A percentile compares a stretch with the other conserved stretches of the same genome.
Evolutionary conservation across 139 green algal genomes (phyloP).

Genomic region (Chlorella sorokiniana): DNA sequence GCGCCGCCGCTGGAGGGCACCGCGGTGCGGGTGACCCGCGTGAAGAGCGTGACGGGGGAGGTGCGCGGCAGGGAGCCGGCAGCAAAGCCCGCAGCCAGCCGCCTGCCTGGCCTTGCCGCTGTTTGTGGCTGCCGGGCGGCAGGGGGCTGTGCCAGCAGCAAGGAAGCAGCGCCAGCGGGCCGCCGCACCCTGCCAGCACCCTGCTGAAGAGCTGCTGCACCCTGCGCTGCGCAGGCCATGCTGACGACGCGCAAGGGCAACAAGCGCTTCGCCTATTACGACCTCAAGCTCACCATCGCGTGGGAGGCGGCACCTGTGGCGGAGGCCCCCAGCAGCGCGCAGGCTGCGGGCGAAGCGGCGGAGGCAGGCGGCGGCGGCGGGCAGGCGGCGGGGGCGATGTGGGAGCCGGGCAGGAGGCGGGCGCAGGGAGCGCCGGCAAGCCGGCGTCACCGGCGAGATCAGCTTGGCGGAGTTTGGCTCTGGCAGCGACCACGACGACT

Average conservation of each 20-base stretch:
- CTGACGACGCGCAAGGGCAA: conserved; percentile 78
- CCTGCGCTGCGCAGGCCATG: conserved; percentile 50
- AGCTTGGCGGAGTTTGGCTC: not conserved
- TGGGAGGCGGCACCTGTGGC: conserved; percentile 56
- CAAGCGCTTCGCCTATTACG: conserved; percentile 80
- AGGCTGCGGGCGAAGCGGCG: not conserved
- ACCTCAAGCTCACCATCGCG: conserved; percentile 68
- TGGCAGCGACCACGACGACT: conserved; percentile 30
- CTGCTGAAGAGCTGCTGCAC: not conserved
- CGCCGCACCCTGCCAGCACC: too few relatives aligned
- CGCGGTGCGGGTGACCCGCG: not conserved
- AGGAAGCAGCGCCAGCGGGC: too few relatives aligned
- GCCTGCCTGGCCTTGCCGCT: too few relatives aligned
- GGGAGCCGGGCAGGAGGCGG: not conserved
- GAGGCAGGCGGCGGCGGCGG: not conserved
- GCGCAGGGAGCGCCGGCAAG: not conserved
- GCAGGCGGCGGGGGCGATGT: not conserved
- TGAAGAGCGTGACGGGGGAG: conserved; percentile 35
- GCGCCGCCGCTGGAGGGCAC: not conserved
- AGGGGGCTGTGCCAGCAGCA: too few relatives aligned
- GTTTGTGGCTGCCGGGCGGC: too few relatives aligned
- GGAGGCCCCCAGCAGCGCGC: conserved; percentile 14
- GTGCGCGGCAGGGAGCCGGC: not conserved
- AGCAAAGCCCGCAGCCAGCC: too few relatives aligned
- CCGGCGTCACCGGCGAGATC: not conserved